Conservation (phyloP, 2,329 filamentous ascomycete genomes). For the Botrytis elliptica region DNA sequence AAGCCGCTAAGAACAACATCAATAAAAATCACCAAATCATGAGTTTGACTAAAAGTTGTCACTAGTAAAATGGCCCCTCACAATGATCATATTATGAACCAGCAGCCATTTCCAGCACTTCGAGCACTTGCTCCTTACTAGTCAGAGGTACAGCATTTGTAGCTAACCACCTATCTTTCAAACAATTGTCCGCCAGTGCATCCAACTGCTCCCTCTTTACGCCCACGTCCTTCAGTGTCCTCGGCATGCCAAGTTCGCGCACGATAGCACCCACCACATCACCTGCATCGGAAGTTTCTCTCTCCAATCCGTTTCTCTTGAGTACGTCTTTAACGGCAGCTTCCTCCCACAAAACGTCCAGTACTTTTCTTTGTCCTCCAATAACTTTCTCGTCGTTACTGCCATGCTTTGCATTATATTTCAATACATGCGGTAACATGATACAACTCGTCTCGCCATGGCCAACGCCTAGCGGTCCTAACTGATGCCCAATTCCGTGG, state of each 20-base stretch:
- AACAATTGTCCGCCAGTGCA: conserved; percentile 48
- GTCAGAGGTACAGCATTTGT: conserved; percentile 52
- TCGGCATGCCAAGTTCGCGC: conserved; percentile 53
- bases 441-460: conserved; percentile 61
- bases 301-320: conserved; percentile 26
- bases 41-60: not conserved
- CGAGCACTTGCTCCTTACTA: conserved; percentile 49
- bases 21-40: not conserved
- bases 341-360: conserved; percentile 32
- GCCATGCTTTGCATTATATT: conserved; percentile 47
- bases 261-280: conserved; percentile 54
- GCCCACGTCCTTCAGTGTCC: conserved; percentile 51
- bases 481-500: conserved; percentile 46
- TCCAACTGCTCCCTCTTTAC: conserved; percentile 50
- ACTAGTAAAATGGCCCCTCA: not conserved
- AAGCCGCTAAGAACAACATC: not conserved
- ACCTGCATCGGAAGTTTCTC: conserved; percentile 44
- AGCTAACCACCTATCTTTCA: conserved; percentile 50
- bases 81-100: conserved; percentile 7
- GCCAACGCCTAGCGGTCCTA: conserved; percentile 49
- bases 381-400: conserved; percentile 22
- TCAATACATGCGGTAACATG: conserved; percentile 54
- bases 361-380: conserved; percentile 28
- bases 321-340: conserved; percentile 25
- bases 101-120: conserved; percentile 44